phyloP scores from a whole-genome alignment of 2,329 filamentous ascomycete species.

The Phaeosphaeriaceae sp. region DNA sequence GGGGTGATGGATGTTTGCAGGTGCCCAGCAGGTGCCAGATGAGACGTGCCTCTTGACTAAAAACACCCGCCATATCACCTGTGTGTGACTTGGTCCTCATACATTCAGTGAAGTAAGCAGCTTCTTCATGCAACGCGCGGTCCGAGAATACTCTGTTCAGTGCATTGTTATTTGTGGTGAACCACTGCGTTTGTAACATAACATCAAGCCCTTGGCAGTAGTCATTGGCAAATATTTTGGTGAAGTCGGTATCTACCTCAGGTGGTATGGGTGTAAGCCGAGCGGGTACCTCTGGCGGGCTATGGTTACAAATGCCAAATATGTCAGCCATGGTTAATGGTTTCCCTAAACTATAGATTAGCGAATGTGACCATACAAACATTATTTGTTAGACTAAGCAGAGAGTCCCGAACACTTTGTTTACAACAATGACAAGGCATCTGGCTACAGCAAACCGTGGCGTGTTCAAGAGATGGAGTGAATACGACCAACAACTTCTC shows the following conservation, averaged over 20 bases:
- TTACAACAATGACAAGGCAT: neutral
- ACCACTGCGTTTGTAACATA: constrained; percentile 79
- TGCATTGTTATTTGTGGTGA: constrained; percentile 62
- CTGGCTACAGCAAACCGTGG: too few species aligned
- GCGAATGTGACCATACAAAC: neutral
- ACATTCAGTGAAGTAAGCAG: constrained; percentile 42
- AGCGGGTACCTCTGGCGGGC: constrained; percentile 43
- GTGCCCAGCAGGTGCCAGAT: constrained; percentile 66
- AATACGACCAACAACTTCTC: too few species aligned
- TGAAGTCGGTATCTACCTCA: constrained; percentile 42
- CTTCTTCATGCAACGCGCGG: constrained; percentile 43
- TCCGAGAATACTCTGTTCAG: constrained; percentile 59
- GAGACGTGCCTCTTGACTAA: constrained; percentile 64
- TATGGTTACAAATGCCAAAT: constrained; percentile 44
- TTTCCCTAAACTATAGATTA: constrained; percentile 38
- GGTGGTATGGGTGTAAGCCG: constrained; percentile 33
- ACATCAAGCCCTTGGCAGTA: constrained; percentile 43
- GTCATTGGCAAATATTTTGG: constrained; percentile 43
- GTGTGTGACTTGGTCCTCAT: constrained; percentile 33
- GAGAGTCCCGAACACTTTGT: neutral
- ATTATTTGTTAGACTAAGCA: neutral
- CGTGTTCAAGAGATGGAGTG: too few species aligned
- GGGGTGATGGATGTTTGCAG: constrained; percentile 51
- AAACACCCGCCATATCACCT: constrained; percentile 44
- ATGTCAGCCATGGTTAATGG: constrained; percentile 40